Evolutionary conservation across 441 rosid species (phyloP).

Genomic region (Populus hybrid): DNA sequence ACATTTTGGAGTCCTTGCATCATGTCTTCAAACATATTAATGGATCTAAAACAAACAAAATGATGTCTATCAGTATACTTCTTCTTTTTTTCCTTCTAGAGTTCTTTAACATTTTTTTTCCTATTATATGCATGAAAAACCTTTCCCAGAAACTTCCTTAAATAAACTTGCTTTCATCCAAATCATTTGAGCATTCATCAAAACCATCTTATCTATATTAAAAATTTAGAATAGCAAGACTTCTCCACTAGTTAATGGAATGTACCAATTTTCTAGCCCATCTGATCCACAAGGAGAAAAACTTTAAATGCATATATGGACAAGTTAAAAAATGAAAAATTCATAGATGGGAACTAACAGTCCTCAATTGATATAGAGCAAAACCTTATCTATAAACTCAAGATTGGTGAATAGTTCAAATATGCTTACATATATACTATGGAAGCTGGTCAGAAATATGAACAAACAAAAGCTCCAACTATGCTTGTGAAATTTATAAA

Average conservation of each 20-base stretch:
- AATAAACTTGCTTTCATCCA: not conserved
- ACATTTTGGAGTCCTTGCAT: not conserved
- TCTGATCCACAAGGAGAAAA: not conserved
- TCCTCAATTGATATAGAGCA: not conserved
- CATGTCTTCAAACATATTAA: not conserved
- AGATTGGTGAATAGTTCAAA: not conserved
- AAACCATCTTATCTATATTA: not conserved
- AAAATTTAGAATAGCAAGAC: not conserved
- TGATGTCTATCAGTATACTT: not conserved
- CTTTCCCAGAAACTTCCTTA: not conserved
- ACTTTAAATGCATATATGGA: not conserved
- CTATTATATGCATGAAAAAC: not conserved
- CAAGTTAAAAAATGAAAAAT: not conserved
- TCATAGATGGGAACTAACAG: not conserved
- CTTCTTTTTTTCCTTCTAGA: not conserved
- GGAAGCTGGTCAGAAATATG: not conserved
- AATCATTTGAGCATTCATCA: not conserved
- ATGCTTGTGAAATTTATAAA: not conserved
- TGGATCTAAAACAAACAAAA: not conserved
- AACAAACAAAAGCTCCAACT: conserved; percentile 1
- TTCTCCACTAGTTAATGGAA: not conserved
- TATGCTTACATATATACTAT: not conserved
- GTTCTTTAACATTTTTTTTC: not conserved
- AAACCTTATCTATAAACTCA: not conserved
- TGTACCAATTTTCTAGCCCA: not conserved